phyloP scores from a whole-genome alignment of 352 stramenopile species.

The Blastocystis sp. region DNA sequence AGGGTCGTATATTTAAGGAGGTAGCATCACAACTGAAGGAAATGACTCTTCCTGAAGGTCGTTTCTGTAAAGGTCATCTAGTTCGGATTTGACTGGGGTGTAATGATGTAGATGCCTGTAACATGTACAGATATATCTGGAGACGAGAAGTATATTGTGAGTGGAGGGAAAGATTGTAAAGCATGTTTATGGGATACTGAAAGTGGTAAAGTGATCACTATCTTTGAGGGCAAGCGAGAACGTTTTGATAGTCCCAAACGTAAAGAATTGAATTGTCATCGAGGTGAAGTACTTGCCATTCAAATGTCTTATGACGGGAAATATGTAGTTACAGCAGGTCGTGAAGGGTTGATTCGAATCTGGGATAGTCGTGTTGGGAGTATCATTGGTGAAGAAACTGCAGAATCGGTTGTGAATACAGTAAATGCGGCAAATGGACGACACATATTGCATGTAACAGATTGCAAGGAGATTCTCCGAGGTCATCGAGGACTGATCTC shows the following conservation, averaged over 20 bases:
- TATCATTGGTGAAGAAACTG: background rate
- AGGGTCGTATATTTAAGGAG: constrained; percentile 83
- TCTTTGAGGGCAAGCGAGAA: constrained; percentile 71
- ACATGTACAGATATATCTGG: constrained; percentile 83
- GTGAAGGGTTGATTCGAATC: constrained; percentile 85
- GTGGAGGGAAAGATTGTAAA: constrained; percentile 85
- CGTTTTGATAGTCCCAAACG: constrained; percentile 74
- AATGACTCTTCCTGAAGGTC: constrained; percentile 75
- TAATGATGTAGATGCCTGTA: constrained; percentile 75
- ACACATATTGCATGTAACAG: background rate
- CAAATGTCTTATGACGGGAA: constrained; percentile 84
- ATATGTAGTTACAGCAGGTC: constrained; percentile 83
- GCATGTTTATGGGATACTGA: constrained; percentile 82
- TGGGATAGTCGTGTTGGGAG: constrained; percentile 73
- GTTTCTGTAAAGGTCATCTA: constrained; percentile 69
- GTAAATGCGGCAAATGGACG: background rate
- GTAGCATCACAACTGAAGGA: constrained; percentile 79
- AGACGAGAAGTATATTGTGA: constrained; percentile 84
- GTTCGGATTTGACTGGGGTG: background rate
- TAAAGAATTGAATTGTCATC: constrained; percentile 73
- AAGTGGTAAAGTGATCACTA: constrained; percentile 73
- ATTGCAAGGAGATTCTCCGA: constrained; percentile 51
- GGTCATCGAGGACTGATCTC: constrained; percentile 41
- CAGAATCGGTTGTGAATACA: background rate
- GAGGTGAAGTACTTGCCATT: constrained; percentile 78